Percentiles rank a stretch among this genome's conserved stretches.
phyloP scores from a whole-genome alignment of 2,329 filamentous ascomycete species.

The Dactylellina drechsleri region DNA sequence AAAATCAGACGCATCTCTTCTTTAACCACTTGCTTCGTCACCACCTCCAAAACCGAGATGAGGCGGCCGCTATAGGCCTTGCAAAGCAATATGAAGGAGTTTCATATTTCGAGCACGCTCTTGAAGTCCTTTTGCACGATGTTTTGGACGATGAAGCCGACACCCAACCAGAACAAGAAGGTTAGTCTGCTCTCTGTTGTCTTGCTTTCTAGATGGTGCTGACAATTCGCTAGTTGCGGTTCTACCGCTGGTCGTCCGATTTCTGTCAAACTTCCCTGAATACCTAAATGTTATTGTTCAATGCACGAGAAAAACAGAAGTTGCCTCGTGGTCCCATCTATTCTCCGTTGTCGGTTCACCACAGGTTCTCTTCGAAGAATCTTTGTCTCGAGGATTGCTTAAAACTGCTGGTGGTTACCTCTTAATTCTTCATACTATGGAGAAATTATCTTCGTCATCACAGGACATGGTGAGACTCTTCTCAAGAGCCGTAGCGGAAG shows the following conservation, averaged over 20 bases:
- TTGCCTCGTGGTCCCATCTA: slow-evolving; percentile 91
- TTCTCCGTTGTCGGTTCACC: slow-evolving; percentile 88
- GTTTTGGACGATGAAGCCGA: slow-evolving; percentile 96
- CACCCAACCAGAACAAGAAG: slow-evolving; percentile 70
- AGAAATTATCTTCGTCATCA: slow-evolving; percentile 75
- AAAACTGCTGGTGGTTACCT: slow-evolving; percentile 97
- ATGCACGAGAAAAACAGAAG: slow-evolving; percentile 95
- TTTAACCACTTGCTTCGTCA: slow-evolving; percentile 86
- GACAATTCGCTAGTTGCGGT: slow-evolving; percentile 64
- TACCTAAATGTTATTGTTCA: slow-evolving; percentile 96
- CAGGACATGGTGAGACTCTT: slow-evolving; percentile 81
- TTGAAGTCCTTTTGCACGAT: slow-evolving; percentile 91
- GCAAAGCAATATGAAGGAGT: slow-evolving; percentile 86
- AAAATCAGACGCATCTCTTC: slow-evolving; percentile 84
- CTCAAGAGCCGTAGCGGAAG: slow-evolving; percentile 80
- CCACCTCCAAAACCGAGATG: slow-evolving; percentile 78
- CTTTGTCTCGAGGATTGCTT: slow-evolving; percentile 81
- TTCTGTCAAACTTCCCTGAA: slow-evolving; percentile 68
- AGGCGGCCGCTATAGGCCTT: slow-evolving; percentile 81
- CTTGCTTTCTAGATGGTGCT: slow-evolving; percentile 65
- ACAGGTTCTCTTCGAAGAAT: slow-evolving; percentile 91
- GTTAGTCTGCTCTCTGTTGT: slow-evolving; percentile 67
- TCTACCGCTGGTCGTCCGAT: slow-evolving; percentile 67
- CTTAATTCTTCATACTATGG: slow-evolving; percentile 87
- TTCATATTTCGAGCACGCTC: slow-evolving; percentile 89